Base-by-base conservation (phyloP, 1,139 yeast species). In the Pichia terricola region DNA sequence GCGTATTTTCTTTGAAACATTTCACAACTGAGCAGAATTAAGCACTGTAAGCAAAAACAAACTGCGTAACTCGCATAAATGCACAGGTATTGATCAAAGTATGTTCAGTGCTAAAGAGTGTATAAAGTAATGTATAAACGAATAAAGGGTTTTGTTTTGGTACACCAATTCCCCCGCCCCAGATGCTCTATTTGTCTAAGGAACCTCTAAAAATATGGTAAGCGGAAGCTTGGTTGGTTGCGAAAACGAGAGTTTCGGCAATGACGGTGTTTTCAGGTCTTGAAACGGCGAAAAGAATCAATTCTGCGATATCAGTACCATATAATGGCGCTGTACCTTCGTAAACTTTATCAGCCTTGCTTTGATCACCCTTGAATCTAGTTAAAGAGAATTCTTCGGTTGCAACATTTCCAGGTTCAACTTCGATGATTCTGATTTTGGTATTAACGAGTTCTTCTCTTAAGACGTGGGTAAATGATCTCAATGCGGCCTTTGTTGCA, bases 171-270 rank as follows among this genome's bases (percentile, higher is more conserved):
- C 2, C 22, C 22, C 22, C 22, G 22, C 2, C 22, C 22, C 33
- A 30, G 11, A 30, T 8, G 11, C 8, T 30, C 33, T 37, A 39
- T 31, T 42, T 42, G 26, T 50, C 51, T 32, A 49, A 36, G 9
- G 52, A 40, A 26, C 62, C 66, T 47, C 70, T 60, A 60, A 73
- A 67, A 22, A 75, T 62, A 57, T 83, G 88, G 49, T 70, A 62
- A 16, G 94, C 79, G 51, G 87, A 75, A 5, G 76, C 77, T 61
- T 73, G 78, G 56, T 72, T 69, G 41, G 69, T 66, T 22, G 76
- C 73, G 53, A 71, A 71, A 2, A 73, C 67, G 48, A 73, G 64
- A 7, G 74, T 67, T 50, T 73, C 77, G 3, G 77, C 77, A 49
- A 73, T 61, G 4, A 73, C 77, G 1, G 75, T 70, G 50, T 72